These are phyloP conservation scores for Microbotryum intermedium DNA, from an alignment of 1,284 basidiomycete species.

Conservation along the genomic window DNA sequence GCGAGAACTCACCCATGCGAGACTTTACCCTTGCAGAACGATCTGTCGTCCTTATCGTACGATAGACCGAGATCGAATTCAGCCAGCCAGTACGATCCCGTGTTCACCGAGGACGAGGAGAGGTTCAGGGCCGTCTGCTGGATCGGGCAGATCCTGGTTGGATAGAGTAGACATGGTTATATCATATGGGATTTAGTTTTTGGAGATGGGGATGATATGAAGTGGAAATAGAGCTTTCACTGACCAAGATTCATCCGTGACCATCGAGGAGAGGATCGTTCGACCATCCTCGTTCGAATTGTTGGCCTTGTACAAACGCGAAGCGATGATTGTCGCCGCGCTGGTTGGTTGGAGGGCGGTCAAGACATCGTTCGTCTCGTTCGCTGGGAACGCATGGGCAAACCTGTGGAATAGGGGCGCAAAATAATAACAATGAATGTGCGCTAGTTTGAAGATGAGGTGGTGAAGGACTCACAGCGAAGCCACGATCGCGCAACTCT, in stretches of 20 bases:
- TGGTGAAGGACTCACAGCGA: constrained; percentile 2
- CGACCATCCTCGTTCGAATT: constrained; percentile 1
- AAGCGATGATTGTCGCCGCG: constrained; percentile 2
- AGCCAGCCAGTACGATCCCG: too few species aligned
- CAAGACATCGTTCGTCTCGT: too few species aligned
- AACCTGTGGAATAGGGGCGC: too few species aligned
- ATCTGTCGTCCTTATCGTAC: too few species aligned
- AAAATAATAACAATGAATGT: not conserved
- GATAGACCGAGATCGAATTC: too few species aligned
- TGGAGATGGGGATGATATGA: too few species aligned
- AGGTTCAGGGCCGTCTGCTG: constrained; percentile 23
- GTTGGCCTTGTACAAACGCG: constrained; percentile 13
- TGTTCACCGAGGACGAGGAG: not conserved
- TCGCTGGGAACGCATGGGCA: not conserved
- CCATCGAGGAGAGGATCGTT: not conserved
- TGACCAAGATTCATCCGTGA: constrained; percentile 18
- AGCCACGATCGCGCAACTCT: constrained; percentile 14
- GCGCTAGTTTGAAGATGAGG: too few species aligned
- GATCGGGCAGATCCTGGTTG: constrained; percentile 11
- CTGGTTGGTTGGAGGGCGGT: not conserved
- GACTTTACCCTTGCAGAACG: too few species aligned
- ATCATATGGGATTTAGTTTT: too few species aligned
- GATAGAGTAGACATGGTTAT: too few species aligned
- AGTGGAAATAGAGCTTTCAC: not conserved
- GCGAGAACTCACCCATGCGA: too few species aligned